These are phyloP conservation scores for Eutrema heterophyllum DNA, from an alignment of 345 rosid genomes.

Conservation along the genomic window DNA sequence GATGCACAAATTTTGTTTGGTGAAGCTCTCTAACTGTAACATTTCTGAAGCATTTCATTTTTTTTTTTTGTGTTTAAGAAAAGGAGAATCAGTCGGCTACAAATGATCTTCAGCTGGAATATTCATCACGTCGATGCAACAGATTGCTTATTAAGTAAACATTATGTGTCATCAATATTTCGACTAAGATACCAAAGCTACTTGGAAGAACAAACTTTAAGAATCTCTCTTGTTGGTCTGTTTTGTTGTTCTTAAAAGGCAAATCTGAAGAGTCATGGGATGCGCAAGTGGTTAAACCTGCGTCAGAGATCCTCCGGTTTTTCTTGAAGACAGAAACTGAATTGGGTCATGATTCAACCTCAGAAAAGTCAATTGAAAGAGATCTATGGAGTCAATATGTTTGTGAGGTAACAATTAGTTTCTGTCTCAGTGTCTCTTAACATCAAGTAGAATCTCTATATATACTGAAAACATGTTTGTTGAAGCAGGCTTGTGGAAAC, in stretches of 20 bases:
- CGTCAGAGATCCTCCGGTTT: constrained; percentile 39
- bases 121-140: constrained; percentile 69
- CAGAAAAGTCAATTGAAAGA: constrained; percentile 35
- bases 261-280: constrained; percentile 68
- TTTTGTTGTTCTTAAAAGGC: constrained; percentile 35
- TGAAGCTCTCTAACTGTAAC: neutral
- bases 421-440: neutral
- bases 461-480: neutral
- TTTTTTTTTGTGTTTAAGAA: constrained; percentile 41
- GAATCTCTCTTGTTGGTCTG: constrained; percentile 3
- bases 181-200: neutral
- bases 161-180: neutral
- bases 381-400: constrained; percentile 83
- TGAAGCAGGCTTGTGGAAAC: constrained; percentile 76
- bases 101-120: constrained; percentile 74
- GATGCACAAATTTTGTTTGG: neutral
- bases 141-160: constrained; percentile 55
- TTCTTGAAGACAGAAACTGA: constrained; percentile 41
- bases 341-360: constrained; percentile 1
- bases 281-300: constrained; percentile 58
- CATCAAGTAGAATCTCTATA: neutral
- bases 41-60: neutral
- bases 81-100: constrained; percentile 62
- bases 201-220: neutral
- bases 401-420: constrained; percentile 53